A percentile compares a stretch with the other conserved stretches of the same genome.
Conservation (phyloP, 2,329 filamentous ascomycete species). For the Westerdykella aurantiaca region DNA sequence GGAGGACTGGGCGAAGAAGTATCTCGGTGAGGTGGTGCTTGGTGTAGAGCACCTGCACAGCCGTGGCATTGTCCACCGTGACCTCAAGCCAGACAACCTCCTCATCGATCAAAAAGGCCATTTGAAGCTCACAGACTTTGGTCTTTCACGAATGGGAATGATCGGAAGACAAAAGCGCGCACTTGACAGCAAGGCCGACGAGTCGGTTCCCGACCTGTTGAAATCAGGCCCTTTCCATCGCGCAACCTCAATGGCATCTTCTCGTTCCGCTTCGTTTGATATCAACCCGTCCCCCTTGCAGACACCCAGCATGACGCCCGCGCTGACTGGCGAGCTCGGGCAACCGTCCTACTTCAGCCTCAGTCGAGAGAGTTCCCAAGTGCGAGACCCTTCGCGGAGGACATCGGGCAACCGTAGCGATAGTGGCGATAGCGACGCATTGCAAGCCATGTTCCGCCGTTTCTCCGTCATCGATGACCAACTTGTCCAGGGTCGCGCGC, state of each 20-base stretch:
- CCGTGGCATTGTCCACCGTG: constrained; percentile 91
- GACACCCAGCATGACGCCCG: constrained; percentile 83
- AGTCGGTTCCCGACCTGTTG: constrained; percentile 85
- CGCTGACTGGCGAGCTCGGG: constrained; percentile 58
- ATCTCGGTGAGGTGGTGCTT: constrained; percentile 91
- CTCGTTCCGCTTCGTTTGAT: constrained; percentile 89
- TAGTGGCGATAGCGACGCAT: constrained; percentile 80
- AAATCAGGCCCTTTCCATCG: constrained; percentile 89
- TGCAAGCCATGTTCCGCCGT: constrained; percentile 74
- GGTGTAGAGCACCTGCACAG: constrained; percentile 94
- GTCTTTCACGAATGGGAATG: constrained; percentile 92
- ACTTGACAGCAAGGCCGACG: constrained; percentile 67
- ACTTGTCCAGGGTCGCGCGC: constrained; percentile 37
- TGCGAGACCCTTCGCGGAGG: constrained; percentile 58
- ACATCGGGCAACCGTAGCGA: constrained; percentile 84
- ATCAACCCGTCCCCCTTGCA: constrained; percentile 73
- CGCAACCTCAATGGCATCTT: constrained; percentile 79
- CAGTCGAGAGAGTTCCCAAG: constrained; percentile 52
- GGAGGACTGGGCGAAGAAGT: constrained; percentile 98
- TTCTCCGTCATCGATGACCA: constrained; percentile 51
- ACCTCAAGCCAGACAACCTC: constrained; percentile 94
- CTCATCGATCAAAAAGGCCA: constrained; percentile 96
- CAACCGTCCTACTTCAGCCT: constrained; percentile 94
- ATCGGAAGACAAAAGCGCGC: constrained; percentile 94
- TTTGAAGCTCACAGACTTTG: constrained; percentile 95